Conservation (phyloP, 306 rosid species). For the Cajanus cajan region DNA sequence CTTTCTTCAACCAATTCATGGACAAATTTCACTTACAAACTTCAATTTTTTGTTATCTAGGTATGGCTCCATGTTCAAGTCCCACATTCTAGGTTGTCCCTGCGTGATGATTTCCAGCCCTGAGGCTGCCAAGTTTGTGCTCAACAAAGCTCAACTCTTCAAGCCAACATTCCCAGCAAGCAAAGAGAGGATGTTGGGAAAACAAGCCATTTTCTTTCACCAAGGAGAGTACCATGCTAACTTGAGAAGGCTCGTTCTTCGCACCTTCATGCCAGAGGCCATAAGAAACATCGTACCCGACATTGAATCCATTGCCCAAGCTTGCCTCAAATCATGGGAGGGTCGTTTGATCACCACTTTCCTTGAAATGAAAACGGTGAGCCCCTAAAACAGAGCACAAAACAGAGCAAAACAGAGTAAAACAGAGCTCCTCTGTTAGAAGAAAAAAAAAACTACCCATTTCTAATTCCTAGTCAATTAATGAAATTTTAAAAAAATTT, state of each 20-base stretch:
- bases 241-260: constrained; percentile 81
- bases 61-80: constrained; percentile 92
- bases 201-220: constrained; percentile 87
- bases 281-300: constrained; percentile 45
- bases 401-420: background rate
- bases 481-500: background rate
- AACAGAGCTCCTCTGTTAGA: constrained; percentile 32
- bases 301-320: constrained; percentile 73
- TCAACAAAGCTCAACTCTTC: constrained; percentile 73
- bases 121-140: constrained; percentile 85
- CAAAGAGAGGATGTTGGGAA: constrained; percentile 96
- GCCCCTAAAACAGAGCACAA: background rate
- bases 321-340: constrained; percentile 64
- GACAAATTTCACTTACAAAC: background rate
- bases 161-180: constrained; percentile 95
- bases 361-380: constrained; percentile 89
- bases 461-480: too few relatives aligned
- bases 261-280: constrained; percentile 81
- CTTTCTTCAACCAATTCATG: background rate
- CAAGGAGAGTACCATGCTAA: constrained; percentile 93
- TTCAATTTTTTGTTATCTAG: constrained; percentile 33
- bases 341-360: constrained; percentile 67
- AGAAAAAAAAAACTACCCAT: background rate
- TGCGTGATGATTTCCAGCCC: constrained; percentile 95
- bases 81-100: constrained; percentile 96